These are phyloP conservation scores for Ceratocystis alfenasii DNA, from an alignment of 2,329 filamentous ascomycete species.

Conservation along the genomic window DNA sequence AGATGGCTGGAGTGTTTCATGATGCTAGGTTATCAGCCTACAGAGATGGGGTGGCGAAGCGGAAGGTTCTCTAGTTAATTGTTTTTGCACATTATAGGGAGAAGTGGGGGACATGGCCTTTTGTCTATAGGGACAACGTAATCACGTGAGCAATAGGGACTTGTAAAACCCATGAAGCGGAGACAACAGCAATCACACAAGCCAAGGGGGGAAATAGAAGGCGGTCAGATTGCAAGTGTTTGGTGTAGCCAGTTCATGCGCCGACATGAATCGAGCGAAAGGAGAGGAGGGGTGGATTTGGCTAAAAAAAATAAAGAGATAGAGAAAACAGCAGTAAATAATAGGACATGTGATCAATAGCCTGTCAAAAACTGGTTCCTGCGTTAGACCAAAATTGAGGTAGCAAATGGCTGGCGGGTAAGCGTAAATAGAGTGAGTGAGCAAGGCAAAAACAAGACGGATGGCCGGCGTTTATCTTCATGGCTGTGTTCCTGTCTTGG, in stretches of 20 bases:
- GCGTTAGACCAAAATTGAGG: not conserved
- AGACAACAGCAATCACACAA: no score
- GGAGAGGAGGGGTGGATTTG: no score
- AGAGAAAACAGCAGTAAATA: not conserved
- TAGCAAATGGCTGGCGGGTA: not conserved
- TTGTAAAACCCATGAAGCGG: no score
- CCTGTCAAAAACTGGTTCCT: slow-evolving; percentile 8
- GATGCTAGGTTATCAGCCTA: not conserved
- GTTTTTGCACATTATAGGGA: no score
- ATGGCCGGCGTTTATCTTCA: not conserved
- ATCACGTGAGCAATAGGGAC: no score
- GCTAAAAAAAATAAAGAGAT: not conserved
- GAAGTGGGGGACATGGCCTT: no score
- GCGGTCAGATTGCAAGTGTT: no score
- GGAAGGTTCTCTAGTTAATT: not conserved
- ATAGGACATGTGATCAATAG: not conserved
- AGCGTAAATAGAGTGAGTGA: not conserved
- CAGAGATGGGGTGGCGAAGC: not conserved
- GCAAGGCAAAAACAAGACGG: not conserved
- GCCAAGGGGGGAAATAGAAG: no score
- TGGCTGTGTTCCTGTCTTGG: not conserved
- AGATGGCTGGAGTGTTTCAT: slow-evolving; percentile 10
- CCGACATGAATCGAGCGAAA: no score
- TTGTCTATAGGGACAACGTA: no score
- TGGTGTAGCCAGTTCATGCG: no score